Conservation (phyloP, 1,284 basidiomycete genomes). For the Ceratobasidium sp. region DNA sequence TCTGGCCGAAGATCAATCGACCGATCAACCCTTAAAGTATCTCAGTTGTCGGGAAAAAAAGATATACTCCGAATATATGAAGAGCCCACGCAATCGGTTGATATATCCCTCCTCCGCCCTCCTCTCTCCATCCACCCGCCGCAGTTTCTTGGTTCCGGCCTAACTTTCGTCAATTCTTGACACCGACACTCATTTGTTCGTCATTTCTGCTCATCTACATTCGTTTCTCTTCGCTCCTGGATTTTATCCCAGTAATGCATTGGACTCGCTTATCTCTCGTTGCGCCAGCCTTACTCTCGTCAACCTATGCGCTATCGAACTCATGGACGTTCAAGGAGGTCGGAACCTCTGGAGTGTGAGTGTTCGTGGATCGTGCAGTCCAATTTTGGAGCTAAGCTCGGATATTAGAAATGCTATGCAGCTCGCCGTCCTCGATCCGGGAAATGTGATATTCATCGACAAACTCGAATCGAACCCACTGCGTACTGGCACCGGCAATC, state of each 20-base stretch:
- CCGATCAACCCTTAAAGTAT: too few species aligned
- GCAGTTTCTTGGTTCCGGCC: background rate
- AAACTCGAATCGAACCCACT: constrained; percentile 89
- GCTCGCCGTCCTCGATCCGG: constrained; percentile 76
- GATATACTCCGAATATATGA: too few species aligned
- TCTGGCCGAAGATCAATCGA: too few species aligned
- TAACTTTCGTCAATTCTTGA: background rate
- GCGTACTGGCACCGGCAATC: constrained; percentile 60
- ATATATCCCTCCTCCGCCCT: too few species aligned
- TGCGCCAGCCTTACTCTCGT: background rate
- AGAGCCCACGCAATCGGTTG: too few species aligned
- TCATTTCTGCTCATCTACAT: background rate
- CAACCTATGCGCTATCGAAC: too few species aligned
- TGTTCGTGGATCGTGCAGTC: background rate
- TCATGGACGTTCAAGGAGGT: background rate
- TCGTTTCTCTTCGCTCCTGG: background rate
- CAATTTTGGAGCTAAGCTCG: background rate
- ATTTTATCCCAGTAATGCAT: background rate
- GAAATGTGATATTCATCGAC: constrained; percentile 80
- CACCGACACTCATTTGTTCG: background rate
- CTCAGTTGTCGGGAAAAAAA: too few species aligned
- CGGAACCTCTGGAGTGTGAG: background rate
- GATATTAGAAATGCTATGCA: constrained; percentile 77
- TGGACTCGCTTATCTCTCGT: background rate
- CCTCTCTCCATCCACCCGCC: too few species aligned